These are phyloP conservation scores for Castanea sativa DNA, from an alignment of 306 rosid genomes.

Conservation along the genomic window DNA sequence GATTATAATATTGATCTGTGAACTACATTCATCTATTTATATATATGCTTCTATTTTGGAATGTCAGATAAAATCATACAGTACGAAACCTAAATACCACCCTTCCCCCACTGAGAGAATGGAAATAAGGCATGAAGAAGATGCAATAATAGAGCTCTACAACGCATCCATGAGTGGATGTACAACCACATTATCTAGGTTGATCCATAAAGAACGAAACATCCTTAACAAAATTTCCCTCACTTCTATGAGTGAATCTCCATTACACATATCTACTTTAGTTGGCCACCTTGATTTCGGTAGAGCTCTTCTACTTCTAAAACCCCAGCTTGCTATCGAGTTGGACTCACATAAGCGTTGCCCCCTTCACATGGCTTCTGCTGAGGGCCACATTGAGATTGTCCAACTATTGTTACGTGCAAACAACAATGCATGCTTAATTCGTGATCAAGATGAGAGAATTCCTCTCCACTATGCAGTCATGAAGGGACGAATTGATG, in stretches of 20 bases:
- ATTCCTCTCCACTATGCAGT: too few species aligned
- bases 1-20: too few species aligned
- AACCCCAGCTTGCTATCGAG: neutral
- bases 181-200: neutral
- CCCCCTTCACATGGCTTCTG: slow-evolving; percentile 19
- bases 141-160: neutral
- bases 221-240: neutral
- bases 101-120: neutral
- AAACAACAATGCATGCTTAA: too few species aligned
- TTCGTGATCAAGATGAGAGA: too few species aligned
- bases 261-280: slow-evolving; percentile 4
- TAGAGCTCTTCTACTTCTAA: too few species aligned
- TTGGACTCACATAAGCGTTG: neutral
- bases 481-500: too few species aligned
- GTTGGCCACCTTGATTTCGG: too few species aligned
- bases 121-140: neutral
- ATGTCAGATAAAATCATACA: too few species aligned
- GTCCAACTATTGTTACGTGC: neutral
- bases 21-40: too few species aligned
- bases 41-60: too few species aligned
- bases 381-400: slow-evolving; percentile 8
- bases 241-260: neutral
- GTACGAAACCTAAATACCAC: too few species aligned
- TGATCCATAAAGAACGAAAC: neutral
- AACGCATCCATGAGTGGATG: neutral